phyloP scores from a whole-genome alignment of 495 filamentous ascomycete species.

The Pseudoneurospora amorphoporcata region DNA sequence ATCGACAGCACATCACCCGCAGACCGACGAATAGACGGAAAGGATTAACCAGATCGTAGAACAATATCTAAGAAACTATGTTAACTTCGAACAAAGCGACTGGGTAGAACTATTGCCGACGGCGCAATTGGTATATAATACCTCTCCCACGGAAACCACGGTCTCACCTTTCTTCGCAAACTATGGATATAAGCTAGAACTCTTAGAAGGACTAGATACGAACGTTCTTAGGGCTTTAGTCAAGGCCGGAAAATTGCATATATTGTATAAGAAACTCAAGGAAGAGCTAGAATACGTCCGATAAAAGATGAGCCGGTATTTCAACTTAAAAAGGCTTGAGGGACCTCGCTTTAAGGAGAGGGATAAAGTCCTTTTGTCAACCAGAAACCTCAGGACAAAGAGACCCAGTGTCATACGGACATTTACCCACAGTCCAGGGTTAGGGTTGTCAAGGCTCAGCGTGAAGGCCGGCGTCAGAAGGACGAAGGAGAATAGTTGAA shows the following conservation, averaged over 20 bases:
- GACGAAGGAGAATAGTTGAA: too few relatives aligned
- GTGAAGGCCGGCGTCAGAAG: too few relatives aligned
- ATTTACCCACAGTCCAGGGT: too few relatives aligned
- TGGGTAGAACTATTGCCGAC: not conserved
- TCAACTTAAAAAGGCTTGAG: not conserved
- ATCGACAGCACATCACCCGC: not conserved
- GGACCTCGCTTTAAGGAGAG: not conserved
- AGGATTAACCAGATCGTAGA: not conserved
- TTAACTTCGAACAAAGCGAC: not conserved
- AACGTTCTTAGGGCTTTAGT: not conserved
- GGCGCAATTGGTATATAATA: not conserved
- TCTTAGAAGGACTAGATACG: not conserved
- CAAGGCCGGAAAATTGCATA: not conserved
- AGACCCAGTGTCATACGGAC: too few relatives aligned
- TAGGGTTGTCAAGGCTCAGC: too few relatives aligned
- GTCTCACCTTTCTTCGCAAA: not conserved
- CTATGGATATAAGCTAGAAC: not conserved
- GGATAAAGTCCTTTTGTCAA: not conserved
- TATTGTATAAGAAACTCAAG: not conserved
- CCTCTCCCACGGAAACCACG: not conserved
- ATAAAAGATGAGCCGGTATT: not conserved
- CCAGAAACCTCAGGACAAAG: not conserved
- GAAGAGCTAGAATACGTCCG: not conserved
- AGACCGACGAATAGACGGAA: conserved; percentile 2
- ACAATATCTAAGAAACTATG: not conserved